Percentiles rank a stretch among this genome's conserved stretches.
Evolutionary conservation across 257 asterid genomes (phyloP).

Genomic region (Solanum chmielewskii): DNA sequence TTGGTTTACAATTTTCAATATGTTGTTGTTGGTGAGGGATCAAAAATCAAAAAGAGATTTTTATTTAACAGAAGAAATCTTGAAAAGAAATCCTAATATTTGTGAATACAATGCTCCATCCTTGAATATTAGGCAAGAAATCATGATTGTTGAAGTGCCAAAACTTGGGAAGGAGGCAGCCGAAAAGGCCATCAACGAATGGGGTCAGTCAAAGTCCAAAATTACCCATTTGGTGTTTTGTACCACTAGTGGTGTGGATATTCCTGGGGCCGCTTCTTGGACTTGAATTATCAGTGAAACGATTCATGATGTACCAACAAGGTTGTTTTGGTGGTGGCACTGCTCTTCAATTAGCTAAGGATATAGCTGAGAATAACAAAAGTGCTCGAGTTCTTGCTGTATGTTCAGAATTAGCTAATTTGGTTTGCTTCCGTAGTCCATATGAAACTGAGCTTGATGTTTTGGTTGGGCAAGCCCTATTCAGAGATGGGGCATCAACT

Average conservation of each 20-base stretch:
- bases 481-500: not conserved
- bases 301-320: slow-evolving; percentile 10
- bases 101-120: slow-evolving; percentile 9
- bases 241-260: slow-evolving; percentile 1
- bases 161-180: slow-evolving; percentile 15
- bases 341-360: not conserved
- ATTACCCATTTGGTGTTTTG: not conserved
- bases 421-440: not conserved
- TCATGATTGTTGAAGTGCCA: slow-evolving; percentile 4
- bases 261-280: slow-evolving; percentile 6
- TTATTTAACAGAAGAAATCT: slow-evolving; percentile 3
- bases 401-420: not conserved
- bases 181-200: slow-evolving; percentile 8
- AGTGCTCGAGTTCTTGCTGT: not conserved
- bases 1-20: not conserved
- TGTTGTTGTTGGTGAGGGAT: not conserved
- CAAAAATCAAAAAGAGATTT: slow-evolving; percentile 4
- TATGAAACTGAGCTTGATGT: not conserved
- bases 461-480: not conserved
- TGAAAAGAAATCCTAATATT: not conserved
- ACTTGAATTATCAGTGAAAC: not conserved
- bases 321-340: slow-evolving; percentile 5
- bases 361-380: not conserved
- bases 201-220: not conserved
- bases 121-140: slow-evolving; percentile 3